phyloP scores from a whole-genome alignment of 306 rosid species.

The Crataegus laevigata region DNA sequence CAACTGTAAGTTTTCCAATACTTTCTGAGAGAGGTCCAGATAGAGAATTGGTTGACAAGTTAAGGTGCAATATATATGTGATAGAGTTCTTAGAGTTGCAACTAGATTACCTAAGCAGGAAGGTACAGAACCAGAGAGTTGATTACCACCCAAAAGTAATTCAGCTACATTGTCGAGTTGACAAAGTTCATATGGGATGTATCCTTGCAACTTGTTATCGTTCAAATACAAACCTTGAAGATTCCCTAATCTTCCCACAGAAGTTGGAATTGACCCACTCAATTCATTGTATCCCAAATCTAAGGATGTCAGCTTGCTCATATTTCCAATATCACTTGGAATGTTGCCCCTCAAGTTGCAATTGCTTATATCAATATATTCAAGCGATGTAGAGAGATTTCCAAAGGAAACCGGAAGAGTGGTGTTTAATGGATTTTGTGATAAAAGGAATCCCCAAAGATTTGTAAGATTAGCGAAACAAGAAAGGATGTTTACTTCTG shows the following conservation, averaged over 20 bases:
- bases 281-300: not conserved
- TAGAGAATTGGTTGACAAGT: conserved; percentile 4
- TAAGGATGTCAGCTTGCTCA: not conserved
- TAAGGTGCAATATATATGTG: not conserved
- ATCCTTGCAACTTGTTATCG: not conserved
- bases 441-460: not conserved
- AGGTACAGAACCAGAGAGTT: conserved; percentile 9
- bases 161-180: not conserved
- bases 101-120: not conserved
- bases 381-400: not conserved
- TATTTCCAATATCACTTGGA: not conserved
- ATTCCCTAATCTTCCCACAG: not conserved
- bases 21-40: not conserved
- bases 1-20: not conserved
- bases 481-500: not conserved
- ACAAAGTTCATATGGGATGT: not conserved
- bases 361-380: not conserved
- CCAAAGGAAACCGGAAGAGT: not conserved
- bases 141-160: not conserved
- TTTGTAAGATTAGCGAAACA: not conserved
- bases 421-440: not conserved
- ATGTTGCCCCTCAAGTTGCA: not conserved
- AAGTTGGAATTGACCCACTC: not conserved
- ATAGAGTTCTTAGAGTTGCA: not conserved
- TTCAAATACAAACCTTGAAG: not conserved